These are phyloP conservation scores for Plantago elongata DNA, from an alignment of 257 asterid genomes.

Conservation along the genomic window DNA sequence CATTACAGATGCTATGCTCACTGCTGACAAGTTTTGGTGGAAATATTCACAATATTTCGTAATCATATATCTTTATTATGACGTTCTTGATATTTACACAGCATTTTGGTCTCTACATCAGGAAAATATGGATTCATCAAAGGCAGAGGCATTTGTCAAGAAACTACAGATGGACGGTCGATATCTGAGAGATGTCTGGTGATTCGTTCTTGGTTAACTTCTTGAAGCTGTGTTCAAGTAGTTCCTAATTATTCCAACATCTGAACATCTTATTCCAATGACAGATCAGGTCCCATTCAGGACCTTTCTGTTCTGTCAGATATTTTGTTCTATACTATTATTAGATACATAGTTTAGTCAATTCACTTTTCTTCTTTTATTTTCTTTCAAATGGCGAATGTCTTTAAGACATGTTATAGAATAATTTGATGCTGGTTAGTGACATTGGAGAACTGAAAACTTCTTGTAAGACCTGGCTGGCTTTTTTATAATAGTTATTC, in stretches of 20 bases:
- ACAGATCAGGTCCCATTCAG: slow-evolving; percentile 10
- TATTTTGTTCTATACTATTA: slow-evolving; percentile 1
- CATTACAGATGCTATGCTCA: no score
- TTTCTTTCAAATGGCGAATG: not conserved
- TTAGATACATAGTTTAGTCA: slow-evolving; percentile 6
- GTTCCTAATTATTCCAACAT: not conserved
- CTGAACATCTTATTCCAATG: slow-evolving; percentile 9
- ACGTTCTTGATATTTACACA: not conserved
- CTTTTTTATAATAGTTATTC: slow-evolving; percentile 8
- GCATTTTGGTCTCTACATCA: slow-evolving; percentile 19
- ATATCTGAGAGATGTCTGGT: slow-evolving; percentile 77
- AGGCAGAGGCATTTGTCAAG: slow-evolving; percentile 67
- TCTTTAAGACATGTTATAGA: not conserved
- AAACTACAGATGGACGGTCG: slow-evolving; percentile 73
- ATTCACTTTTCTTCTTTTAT: not conserved
- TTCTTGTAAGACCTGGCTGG: not conserved
- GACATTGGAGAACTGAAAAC: slow-evolving; percentile 2
- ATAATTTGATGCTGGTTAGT: slow-evolving; percentile 8
- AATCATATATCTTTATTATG: not conserved
- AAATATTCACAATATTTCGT: not conserved
- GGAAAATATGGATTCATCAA: slow-evolving; percentile 54
- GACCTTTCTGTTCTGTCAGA: slow-evolving; percentile 12
- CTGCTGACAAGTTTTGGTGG: not conserved
- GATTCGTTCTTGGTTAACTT: slow-evolving; percentile 15
- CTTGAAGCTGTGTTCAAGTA: slow-evolving; percentile 4